These are phyloP conservation scores for Ballota nigra DNA, from an alignment of 257 asterid genomes.

Conservation along the genomic window DNA sequence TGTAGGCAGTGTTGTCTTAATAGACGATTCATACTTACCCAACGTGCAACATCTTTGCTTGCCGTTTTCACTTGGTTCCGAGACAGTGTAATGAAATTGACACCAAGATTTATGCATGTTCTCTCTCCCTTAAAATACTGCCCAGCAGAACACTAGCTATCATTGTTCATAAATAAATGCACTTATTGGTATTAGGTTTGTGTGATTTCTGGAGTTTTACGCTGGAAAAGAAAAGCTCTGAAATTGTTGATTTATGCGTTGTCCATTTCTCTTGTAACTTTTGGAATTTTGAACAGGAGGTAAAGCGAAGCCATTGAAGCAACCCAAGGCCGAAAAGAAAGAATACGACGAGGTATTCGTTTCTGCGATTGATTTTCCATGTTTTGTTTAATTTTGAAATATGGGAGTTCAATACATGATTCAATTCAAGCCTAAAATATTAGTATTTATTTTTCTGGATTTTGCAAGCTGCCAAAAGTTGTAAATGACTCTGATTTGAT, in stretches of 20 bases:
- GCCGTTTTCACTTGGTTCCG: too few relatives aligned
- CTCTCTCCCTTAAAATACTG: too few relatives aligned
- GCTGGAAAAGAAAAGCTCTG: neutral
- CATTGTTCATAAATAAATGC: too few relatives aligned
- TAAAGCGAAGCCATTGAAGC: conserved; percentile 64
- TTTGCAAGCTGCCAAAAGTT: neutral
- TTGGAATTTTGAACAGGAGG: conserved; percentile 37
- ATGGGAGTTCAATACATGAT: too few relatives aligned
- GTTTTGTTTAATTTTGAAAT: neutral
- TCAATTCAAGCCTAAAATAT: too few relatives aligned
- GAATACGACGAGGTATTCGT: conserved; percentile 54
- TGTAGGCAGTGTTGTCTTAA: neutral
- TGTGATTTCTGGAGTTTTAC: neutral
- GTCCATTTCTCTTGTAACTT: neutral
- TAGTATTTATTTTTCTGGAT: too few relatives aligned
- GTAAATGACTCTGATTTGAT: neutral
- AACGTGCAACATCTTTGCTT: too few relatives aligned
- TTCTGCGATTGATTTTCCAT: neutral
- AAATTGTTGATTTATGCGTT: neutral
- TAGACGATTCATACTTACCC: neutral
- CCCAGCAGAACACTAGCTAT: too few relatives aligned
- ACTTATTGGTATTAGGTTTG: neutral
- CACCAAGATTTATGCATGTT: too few relatives aligned
- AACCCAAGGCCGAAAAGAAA: conserved; percentile 48
- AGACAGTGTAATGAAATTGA: too few relatives aligned